Base-by-base conservation (phyloP, 306 rosid genomes). In the Casuarina glauca region DNA sequence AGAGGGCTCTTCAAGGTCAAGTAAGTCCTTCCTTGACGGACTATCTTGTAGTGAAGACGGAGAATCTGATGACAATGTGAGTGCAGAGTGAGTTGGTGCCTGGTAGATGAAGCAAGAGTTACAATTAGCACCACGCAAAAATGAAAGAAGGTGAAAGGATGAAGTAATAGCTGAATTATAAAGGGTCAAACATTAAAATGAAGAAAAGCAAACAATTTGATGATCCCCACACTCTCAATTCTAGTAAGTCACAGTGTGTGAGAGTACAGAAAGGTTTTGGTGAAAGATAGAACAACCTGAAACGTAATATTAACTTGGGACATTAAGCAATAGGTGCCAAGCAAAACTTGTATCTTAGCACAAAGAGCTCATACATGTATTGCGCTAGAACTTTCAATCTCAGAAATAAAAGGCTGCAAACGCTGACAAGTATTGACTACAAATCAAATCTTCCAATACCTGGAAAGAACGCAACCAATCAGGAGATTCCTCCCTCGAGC, bases 391-490 rank as follows among this genome's bases (percentile, higher is more conserved):
- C 51, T 48, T 13, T 9, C 51, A 9, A 48, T 48, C 11, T 48
- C 11, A 20, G 6, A 66, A 17, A 67, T 9, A 9, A 10, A 66
- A 17, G 41, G 7, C 68, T 35, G 15, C 64, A 26, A 9, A 58
- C 11, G 16, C 44, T 62, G 38, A 63, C 5, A 46, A 60, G 43
- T 6, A 42, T 16, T 17, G 51, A 78, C 32, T 3, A 68, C 75
- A 64, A 61, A 17, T 5, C 1, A 15, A 69, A 9, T 69, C 48
- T 7, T 36, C 32, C 13, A 15, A 63, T 78, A 92, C 98, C 93
- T 87, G 83, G 82, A 81, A 94, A 74, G 90, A 76, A 55, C 90
- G 98, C 85, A 94, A 82, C 98, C 98, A 92, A 74, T 92, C 97
- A 1, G 98, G 97, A 44, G 98, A 94, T 38, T 83, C 82, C 74